Evolutionary conservation across 306 rosid genomes (phyloP).

Genomic region (Trifolium subterraneum): DNA sequence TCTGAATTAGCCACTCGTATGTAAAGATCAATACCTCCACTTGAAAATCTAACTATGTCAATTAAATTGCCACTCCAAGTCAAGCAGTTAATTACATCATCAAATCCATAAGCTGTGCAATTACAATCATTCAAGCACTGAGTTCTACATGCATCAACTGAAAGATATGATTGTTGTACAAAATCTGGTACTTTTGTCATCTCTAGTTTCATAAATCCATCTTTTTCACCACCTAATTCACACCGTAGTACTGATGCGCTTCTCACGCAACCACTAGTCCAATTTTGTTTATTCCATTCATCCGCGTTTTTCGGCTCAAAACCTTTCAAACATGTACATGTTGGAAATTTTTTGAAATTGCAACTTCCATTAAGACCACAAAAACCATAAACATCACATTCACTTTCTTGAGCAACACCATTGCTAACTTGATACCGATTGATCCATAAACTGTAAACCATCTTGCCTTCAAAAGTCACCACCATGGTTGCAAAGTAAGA

Average conservation of each 20-base stretch:
- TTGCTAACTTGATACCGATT: background rate
- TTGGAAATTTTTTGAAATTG: background rate
- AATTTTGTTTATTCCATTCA: constrained; percentile 42
- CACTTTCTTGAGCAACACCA: background rate
- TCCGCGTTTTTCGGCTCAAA: constrained; percentile 40
- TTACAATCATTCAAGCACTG: constrained; percentile 27
- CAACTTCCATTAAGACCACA: constrained; percentile 42
- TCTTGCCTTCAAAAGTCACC: constrained; percentile 23
- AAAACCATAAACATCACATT: constrained; percentile 45
- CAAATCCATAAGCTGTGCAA: too few relatives aligned
- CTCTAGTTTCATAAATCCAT: constrained; percentile 39
- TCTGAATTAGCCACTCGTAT: background rate
- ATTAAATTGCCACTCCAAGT: too few relatives aligned
- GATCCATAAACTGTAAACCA: background rate
- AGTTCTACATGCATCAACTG: constrained; percentile 1
- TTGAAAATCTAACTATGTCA: too few relatives aligned
- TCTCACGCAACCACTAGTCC: constrained; percentile 54
- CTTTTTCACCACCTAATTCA: background rate
- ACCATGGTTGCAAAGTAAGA: background rate
- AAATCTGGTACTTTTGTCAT: constrained; percentile 48
- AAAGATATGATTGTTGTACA: background rate
- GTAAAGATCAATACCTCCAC: constrained; percentile 39
- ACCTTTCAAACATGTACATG: constrained; percentile 52
- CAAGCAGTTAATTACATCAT: too few relatives aligned
- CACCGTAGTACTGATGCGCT: constrained; percentile 20